Conservation (phyloP, 2,329 filamentous ascomycete species). For the Bimuria novae-zelandiae region DNA sequence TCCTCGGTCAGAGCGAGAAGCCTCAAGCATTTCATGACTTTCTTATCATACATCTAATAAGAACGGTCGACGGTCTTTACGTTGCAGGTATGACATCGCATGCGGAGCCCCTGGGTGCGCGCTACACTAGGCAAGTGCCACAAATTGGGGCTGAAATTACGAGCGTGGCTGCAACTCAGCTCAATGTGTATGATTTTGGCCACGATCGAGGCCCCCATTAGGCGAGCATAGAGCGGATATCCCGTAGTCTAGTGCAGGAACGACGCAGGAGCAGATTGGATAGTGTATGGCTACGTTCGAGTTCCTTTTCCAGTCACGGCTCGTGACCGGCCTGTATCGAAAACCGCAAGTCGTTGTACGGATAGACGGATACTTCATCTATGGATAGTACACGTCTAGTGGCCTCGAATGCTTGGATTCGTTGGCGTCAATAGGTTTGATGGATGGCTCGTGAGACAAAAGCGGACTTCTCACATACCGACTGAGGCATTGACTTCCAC, state of each 20-base stretch:
- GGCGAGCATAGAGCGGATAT: not conserved
- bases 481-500: too few relatives aligned
- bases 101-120: not conserved
- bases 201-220: not conserved
- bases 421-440: not conserved
- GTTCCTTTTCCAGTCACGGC: constrained; percentile 1
- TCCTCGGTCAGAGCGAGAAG: constrained; percentile 9
- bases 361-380: not conserved
- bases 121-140: constrained; percentile 1
- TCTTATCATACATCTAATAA: constrained; percentile 4
- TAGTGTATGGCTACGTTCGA: not conserved
- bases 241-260: not conserved
- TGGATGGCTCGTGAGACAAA: not conserved
- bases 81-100: not conserved
- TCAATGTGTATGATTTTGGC: not conserved
- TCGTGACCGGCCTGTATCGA: not conserved
- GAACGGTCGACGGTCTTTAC: not conserved
- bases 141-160: not conserved
- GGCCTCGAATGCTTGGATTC: not conserved
- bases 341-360: not conserved
- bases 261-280: constrained; percentile 5
- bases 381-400: not conserved
- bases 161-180: not conserved
- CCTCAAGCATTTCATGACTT: constrained; percentile 1
- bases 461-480: too few relatives aligned